Evolutionary conservation across 192 early-diverging fungal genomes (phyloP).

Genomic region (Physocladia obscura): DNA sequence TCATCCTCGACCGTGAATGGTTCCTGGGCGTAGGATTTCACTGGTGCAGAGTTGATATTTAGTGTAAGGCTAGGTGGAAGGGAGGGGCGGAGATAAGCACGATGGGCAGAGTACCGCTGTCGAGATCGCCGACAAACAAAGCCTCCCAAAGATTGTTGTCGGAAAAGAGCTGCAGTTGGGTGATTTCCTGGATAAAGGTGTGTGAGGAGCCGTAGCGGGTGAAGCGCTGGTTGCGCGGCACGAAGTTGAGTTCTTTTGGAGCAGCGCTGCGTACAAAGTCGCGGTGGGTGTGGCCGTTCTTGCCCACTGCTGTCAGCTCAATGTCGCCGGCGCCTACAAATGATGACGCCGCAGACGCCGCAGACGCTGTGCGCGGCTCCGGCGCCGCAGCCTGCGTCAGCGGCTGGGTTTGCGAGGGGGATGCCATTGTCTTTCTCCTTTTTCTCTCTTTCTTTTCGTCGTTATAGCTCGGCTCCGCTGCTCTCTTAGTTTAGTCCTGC

Average conservation of each 20-base stretch:
- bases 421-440: not conserved
- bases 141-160: constrained; percentile 14
- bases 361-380: not conserved
- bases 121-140: not conserved
- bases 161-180: not conserved
- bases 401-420: not conserved
- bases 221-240: not conserved
- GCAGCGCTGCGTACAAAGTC: not conserved
- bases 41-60: not conserved
- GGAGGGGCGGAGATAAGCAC: not conserved
- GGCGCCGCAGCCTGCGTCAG: not conserved
- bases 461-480: too few species aligned
- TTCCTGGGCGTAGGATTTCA: not conserved
- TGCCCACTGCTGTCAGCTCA: not conserved
- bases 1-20: not conserved
- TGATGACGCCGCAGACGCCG: not conserved
- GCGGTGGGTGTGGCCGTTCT: not conserved
- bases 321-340: not conserved
- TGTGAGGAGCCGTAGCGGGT: not conserved
- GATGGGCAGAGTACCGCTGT: too few species aligned
- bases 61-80: not conserved
- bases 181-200: not conserved
- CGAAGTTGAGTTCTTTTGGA: not conserved
- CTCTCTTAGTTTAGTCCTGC: too few species aligned
- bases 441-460: too few species aligned